Base-by-base conservation (phyloP, 306 rosid species). In the Citrullus colocynthis region DNA sequence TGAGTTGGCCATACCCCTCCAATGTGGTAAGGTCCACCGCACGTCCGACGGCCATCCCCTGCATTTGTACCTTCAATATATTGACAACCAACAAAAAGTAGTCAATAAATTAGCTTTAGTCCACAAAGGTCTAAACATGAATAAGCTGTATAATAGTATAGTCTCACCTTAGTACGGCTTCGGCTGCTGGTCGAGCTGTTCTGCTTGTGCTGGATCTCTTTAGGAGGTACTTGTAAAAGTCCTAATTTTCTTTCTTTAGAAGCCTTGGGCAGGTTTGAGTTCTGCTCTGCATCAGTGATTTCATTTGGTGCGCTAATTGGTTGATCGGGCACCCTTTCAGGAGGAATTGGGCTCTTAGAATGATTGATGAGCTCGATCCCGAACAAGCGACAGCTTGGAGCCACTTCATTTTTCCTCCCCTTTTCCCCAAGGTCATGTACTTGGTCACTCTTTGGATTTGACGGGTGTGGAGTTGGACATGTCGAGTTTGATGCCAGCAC, bases 21-120 rank as follows among this genome's bases (percentile, higher is more conserved):
- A 96, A 86, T 76, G 60, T 86, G 37, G 92, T 85, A 76, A 96
- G 82, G 85, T 96, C 99, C 81, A 96, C 97, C 0, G 98, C 99
- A 24, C 99, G 97, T 51, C 98, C 99, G 8, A 96, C 99, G 15
- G 96, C 96, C 57, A 92, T 85, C 4, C 96, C 99, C 82, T 92
- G 97, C 99, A 96, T 96, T 89, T 92, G 91, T 81, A 96, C 99
- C 97, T 94, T 82, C 16, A 78, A 72, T 63, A 61, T 80, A 72
- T 89, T 44, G 52, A 44, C 2, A 11, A 83, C 24, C 73, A 75
- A 85, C 65, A 9, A 3, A 78, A 28, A 6, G 21, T 74, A 74
- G 7, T 56, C 18, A 9, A 32, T 72, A 80, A 63, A 45, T 80
- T 69, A 17, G 80, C 75, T 52, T 20, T 32, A 18, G 21, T 67